Conservation (phyloP, 1,284 basidiomycete species). For the Leccinum pachyderme region DNA sequence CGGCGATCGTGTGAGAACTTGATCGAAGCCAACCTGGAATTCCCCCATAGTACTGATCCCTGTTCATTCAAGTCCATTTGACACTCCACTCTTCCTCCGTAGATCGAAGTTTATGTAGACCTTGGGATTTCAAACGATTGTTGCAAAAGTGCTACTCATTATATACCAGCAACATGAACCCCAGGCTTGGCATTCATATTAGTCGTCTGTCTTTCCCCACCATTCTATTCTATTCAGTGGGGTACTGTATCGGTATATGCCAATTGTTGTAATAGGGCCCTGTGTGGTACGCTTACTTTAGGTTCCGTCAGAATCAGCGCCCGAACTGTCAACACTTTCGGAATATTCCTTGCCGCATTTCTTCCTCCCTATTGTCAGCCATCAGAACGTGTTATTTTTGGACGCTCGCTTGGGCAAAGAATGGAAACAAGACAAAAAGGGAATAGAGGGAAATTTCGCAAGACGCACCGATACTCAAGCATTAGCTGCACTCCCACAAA, state of each 20-base stretch:
- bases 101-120: neutral
- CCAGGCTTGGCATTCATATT: too few relatives aligned
- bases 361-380: slow-evolving; percentile 38
- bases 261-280: neutral
- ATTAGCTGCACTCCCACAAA: slow-evolving; percentile 90
- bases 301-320: neutral
- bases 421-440: slow-evolving; percentile 2
- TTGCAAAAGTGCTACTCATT: too few relatives aligned
- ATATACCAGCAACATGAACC: too few relatives aligned
- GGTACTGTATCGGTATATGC: neutral
- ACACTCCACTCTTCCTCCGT: neutral
- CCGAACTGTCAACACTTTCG: slow-evolving; percentile 48
- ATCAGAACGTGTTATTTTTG: slow-evolving; percentile 1
- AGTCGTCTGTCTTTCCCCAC: too few relatives aligned
- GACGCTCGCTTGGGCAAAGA: neutral
- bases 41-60: too few relatives aligned
- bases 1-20: neutral
- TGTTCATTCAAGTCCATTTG: too few relatives aligned
- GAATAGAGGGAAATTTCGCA: slow-evolving; percentile 1
- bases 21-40: neutral
- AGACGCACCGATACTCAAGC: slow-evolving; percentile 84
- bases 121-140: neutral
- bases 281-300: neutral
- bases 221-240: neutral
- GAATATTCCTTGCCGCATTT: slow-evolving; percentile 56